phyloP scores from a whole-genome alignment of 306 rosid species.

The cucumber (Cucumis sativus) region DNA sequence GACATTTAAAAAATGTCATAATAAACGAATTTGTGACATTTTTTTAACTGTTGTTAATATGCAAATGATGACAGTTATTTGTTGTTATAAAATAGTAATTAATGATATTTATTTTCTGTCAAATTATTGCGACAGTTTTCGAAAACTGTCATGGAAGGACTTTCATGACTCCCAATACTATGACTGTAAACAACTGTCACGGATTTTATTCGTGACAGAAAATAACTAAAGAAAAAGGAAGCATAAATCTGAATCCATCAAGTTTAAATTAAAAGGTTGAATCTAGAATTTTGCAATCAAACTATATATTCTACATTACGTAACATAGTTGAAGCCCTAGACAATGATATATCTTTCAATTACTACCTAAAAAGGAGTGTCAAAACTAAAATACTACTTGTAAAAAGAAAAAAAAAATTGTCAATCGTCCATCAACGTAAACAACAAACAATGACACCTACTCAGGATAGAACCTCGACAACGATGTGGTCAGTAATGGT shows the following conservation, averaged over 20 bases:
- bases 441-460: neutral
- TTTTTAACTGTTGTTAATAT: no score
- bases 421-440: neutral
- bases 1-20: no score
- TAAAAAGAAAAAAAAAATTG: conserved; percentile 17
- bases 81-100: no score
- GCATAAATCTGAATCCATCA: conserved; percentile 23
- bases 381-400: conserved; percentile 7
- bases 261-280: conserved; percentile 14
- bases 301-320: conserved; percentile 33
- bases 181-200: no score
- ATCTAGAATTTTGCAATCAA: conserved; percentile 21
- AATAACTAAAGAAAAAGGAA: neutral
- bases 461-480: conserved; percentile 16
- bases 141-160: no score
- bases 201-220: no score
- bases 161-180: no score
- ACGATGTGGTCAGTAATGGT: conserved; percentile 20
- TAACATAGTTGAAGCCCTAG: conserved; percentile 15
- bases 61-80: no score
- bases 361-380: conserved; percentile 16
- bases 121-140: no score
- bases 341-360: conserved; percentile 13
- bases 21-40: no score
- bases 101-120: no score